Conservation (phyloP, 371 early-diverging fungal genomes). For the Polyrhizophydium stewartii region DNA sequence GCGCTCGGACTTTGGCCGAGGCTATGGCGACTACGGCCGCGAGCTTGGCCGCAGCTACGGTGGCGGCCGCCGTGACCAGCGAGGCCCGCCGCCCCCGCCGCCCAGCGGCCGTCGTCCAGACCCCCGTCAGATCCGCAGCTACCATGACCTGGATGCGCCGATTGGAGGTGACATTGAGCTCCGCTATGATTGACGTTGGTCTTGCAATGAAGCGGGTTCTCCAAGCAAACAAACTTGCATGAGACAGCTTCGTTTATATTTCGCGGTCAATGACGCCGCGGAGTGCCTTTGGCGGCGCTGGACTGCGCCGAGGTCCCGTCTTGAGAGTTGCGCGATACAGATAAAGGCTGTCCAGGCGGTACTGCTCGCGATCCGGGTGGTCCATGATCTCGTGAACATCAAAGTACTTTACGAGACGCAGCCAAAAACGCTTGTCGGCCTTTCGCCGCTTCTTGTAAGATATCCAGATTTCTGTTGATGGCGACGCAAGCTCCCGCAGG, state of each 20-base stretch:
- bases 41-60: neutral
- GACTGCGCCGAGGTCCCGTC: too few relatives aligned
- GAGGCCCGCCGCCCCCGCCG: neutral
- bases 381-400: slow-evolving; percentile 12
- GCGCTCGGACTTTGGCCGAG: neutral
- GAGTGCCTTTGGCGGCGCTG: too few relatives aligned
- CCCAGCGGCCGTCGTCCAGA: slow-evolving; percentile 1
- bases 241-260: too few relatives aligned
- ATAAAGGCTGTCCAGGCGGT: neutral
- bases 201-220: too few relatives aligned
- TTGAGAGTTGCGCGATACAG: too few relatives aligned
- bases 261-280: too few relatives aligned
- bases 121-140: slow-evolving; percentile 23
- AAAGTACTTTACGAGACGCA: slow-evolving; percentile 16
- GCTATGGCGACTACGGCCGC: too few relatives aligned
- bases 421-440: slow-evolving; percentile 27
- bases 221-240: too few relatives aligned
- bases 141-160: slow-evolving; percentile 35
- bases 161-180: slow-evolving; percentile 34
- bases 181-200: slow-evolving; percentile 33
- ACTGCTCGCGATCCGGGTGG: neutral
- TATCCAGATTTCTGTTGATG: slow-evolving; percentile 13
- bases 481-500: slow-evolving; percentile 12
- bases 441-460: slow-evolving; percentile 21
- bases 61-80: neutral